Base-by-base conservation (phyloP, 2,329 filamentous ascomycete genomes). In the Microsporum canis region DNA sequence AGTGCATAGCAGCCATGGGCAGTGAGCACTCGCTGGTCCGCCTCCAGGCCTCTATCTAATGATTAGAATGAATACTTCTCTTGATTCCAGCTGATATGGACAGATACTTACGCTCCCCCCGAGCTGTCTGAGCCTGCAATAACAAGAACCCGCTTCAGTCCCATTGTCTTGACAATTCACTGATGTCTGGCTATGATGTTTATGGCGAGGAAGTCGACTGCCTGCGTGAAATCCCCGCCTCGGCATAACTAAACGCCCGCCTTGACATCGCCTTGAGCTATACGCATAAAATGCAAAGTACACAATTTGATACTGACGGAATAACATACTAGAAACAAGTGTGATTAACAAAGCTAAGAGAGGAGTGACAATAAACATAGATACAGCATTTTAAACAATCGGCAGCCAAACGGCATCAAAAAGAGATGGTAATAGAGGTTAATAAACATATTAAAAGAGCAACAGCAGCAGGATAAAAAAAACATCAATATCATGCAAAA, bases 1-100 rank as follows among this genome's bases (percentile, higher is more conserved):
- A 96, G 95, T 63, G 90, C 91, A 79, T 97, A 97, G 76, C 89
- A 94, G 63, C 88, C 86, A 82, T 97, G 91, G 17, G 89, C 89
- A 51, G 91, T 88, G 63, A 96, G 87, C 63, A 95, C 91, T 73
- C 96, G 95, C 71, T 97, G 91, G 72, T 97, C 92, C 43, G 92
- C 94, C 74, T 99, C 92, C 38, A 99, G 84, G 58, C 92, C 94
- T 61, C 91, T 96, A 69, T 10, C 60, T 61, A 47, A 23, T 36
- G 17, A 43, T 60, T 43, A 63, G 17, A 23, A 23, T 1, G 17
- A 23, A 23, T 23, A 59, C 7, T 41, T n/a, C 56, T 47, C 36
- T 49, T 60, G 59, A 38, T 14, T 34, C 27, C 45, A 5, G 17
- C 0, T 17, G 5, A n/a, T 43, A n/a, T 36, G 65, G 62, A 61